These are phyloP conservation scores for Erigeron canadensis DNA, from an alignment of 129 eudicot genomes.

Conservation along the genomic window DNA sequence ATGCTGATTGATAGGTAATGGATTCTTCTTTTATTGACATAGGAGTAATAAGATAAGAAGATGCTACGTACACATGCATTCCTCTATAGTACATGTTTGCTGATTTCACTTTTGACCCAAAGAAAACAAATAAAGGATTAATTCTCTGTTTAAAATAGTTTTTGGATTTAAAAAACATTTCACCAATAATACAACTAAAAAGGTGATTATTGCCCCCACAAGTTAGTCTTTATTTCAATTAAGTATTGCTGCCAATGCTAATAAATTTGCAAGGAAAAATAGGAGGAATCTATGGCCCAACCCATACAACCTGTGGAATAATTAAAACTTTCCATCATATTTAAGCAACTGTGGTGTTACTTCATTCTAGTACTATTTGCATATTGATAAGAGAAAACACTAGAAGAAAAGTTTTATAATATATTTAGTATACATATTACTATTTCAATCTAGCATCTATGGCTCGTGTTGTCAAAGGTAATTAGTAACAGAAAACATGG, in stretches of 20 bases:
- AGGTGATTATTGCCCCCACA: conserved; percentile 25
- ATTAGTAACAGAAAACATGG: background rate
- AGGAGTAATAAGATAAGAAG: background rate
- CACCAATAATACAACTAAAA: conserved; percentile 14
- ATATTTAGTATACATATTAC: background rate
- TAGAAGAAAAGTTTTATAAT: conserved; percentile 4
- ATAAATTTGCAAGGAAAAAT: background rate
- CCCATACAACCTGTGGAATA: conserved; percentile 15
- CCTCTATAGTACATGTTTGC: conserved; percentile 3
- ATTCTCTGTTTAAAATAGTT: conserved; percentile 13
- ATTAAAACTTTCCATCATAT: conserved; percentile 21
- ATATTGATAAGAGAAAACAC: conserved; percentile 23
- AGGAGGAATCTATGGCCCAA: conserved; percentile 13
- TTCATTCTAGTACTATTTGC: conserved; percentile 20
- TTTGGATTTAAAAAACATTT: background rate
- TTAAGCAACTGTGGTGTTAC: conserved; percentile 23
- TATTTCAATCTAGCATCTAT: conserved; percentile 3
- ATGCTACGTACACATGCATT: conserved; percentile 23
- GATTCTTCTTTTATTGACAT: too few species aligned
- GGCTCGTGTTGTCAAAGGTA: conserved; percentile 35
- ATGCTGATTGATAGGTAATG: too few species aligned
- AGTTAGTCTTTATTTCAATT: conserved; percentile 22
- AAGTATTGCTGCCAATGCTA: conserved; percentile 10
- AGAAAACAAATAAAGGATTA: conserved; percentile 19
- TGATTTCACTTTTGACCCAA: conserved; percentile 15